phyloP scores from a whole-genome alignment of 2,329 filamentous ascomycete genomes.

The Zasmidium citrigriseum region DNA sequence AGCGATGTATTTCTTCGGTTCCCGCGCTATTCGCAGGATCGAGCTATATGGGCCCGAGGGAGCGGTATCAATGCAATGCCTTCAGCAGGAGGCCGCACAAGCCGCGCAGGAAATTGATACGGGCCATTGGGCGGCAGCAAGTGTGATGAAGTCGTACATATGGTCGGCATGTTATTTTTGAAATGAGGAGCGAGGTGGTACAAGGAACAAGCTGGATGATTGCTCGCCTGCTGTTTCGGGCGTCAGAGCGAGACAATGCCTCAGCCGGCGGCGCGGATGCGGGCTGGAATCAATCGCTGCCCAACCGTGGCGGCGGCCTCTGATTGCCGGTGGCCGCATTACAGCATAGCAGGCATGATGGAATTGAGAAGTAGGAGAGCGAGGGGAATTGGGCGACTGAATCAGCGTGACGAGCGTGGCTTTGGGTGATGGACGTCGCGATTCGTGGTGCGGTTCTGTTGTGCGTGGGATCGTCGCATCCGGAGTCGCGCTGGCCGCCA shows the following conservation, averaged over 20 bases:
- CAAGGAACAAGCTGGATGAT: conserved; percentile 2
- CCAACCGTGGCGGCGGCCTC: neutral
- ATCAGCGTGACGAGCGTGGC: neutral
- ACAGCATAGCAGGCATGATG: neutral
- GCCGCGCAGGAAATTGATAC: neutral
- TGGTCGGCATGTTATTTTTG: neutral
- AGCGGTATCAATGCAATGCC: neutral
- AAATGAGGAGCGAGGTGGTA: neutral
- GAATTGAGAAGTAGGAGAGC: neutral
- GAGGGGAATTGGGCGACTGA: neutral
- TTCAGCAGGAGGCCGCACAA: neutral
- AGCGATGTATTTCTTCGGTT: neutral
- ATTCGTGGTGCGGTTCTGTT: neutral
- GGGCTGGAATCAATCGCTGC: neutral
- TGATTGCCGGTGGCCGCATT: neutral
- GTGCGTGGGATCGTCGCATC: neutral
- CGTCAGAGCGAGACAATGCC: neutral
- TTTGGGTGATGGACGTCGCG: neutral
- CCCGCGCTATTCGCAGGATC: neutral
- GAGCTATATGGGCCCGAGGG: too few relatives aligned
- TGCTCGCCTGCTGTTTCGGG: neutral
- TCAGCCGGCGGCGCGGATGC: neutral
- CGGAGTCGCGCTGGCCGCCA: neutral
- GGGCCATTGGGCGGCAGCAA: neutral
- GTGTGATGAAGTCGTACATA: neutral